A percentile compares a stretch with the other conserved stretches of the same genome.
Evolutionary conservation across 306 rosid genomes (phyloP).

Genomic region (Glycine soja): DNA sequence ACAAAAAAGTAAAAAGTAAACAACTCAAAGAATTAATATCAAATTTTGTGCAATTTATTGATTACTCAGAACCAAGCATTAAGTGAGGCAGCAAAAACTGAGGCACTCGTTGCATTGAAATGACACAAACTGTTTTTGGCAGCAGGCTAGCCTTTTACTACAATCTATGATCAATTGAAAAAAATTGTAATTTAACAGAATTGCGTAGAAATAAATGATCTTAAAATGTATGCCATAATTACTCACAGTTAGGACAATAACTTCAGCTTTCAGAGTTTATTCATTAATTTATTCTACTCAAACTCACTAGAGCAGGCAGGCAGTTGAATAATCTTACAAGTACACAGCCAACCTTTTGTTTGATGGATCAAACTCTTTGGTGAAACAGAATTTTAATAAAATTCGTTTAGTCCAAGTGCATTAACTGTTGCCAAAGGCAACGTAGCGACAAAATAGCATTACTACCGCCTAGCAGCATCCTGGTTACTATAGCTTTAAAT

Average conservation of each 20-base stretch:
- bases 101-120: background rate
- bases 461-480: constrained; percentile 19
- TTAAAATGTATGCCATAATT: constrained; percentile 9
- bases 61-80: background rate
- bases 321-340: constrained; percentile 9
- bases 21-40: constrained; percentile 30
- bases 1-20: constrained; percentile 33
- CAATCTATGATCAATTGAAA: background rate
- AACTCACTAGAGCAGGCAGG: constrained; percentile 26
- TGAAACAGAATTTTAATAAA: constrained; percentile 7
- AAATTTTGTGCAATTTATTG: constrained; percentile 11
- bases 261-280: constrained; percentile 1
- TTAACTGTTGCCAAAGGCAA: constrained; percentile 22
- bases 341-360: constrained; percentile 4
- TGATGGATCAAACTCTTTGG: constrained; percentile 13
- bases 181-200: constrained; percentile 25
- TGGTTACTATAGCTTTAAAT: constrained; percentile 4
- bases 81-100: constrained; percentile 6
- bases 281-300: constrained; percentile 6
- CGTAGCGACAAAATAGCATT: constrained; percentile 29
- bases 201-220: constrained; percentile 22
- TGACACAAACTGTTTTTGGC: background rate
- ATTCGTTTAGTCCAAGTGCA: constrained; percentile 27
- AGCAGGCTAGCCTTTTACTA: constrained; percentile 25
- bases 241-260: constrained; percentile 14